phyloP scores from a whole-genome alignment of 2,329 filamentous ascomycete species.

The Colletotrichum liriopes region DNA sequence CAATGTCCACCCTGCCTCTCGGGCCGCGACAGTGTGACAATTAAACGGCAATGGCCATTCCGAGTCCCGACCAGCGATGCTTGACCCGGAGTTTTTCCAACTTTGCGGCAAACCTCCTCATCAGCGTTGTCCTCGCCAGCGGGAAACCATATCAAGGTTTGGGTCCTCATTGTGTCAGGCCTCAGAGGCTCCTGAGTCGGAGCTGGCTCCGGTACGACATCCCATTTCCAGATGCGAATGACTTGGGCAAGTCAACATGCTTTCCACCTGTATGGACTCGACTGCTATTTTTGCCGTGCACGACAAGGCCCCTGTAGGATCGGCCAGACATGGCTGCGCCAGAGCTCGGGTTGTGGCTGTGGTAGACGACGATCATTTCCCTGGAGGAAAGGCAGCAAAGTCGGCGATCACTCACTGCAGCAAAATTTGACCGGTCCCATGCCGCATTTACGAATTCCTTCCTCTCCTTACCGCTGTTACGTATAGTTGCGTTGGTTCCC shows the following conservation, averaged over 20 bases:
- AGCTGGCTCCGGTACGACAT: slow-evolving; percentile 17
- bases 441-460: neutral
- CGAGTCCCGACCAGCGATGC: neutral
- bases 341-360: neutral
- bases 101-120: neutral
- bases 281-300: neutral
- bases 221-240: neutral
- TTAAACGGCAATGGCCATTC: neutral
- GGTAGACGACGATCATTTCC: slow-evolving; percentile 18
- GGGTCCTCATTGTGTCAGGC: neutral
- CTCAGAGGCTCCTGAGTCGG: neutral
- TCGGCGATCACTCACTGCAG: neutral
- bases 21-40: neutral
- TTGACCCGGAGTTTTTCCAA: neutral
- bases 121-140: too few species aligned
- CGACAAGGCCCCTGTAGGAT: neutral
- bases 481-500: neutral
- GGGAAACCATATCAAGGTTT: neutral
- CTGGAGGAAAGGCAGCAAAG: neutral
- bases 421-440: neutral
- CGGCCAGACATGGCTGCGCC: neutral
- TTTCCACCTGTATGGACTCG: neutral
- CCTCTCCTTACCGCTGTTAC: neutral
- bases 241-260: neutral
- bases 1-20: neutral